Percentiles rank a stretch among this genome's conserved stretches.
phyloP scores from a whole-genome alignment of 306 rosid genomes.

The Rosa persica region DNA sequence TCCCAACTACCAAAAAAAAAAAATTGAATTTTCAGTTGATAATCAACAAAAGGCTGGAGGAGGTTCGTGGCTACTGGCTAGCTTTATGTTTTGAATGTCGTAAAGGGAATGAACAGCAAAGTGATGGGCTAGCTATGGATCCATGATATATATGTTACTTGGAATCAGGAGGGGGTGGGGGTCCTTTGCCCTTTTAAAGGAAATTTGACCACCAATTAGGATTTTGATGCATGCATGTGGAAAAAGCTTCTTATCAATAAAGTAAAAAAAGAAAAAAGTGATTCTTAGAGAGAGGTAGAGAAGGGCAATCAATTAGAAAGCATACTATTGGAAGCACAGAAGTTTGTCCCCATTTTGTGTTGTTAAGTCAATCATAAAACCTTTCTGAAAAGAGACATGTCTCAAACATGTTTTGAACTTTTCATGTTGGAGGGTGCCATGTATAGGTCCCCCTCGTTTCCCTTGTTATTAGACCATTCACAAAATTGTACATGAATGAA shows the following conservation, averaged over 20 bases:
- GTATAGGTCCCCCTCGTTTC: slow-evolving; percentile 14
- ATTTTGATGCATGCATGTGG: slow-evolving; percentile 41
- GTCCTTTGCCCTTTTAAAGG: not conserved
- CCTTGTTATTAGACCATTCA: slow-evolving; percentile 3
- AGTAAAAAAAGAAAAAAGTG: slow-evolving; percentile 36
- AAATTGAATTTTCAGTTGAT: not conserved
- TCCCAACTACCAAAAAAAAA: not conserved
- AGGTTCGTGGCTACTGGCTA: not conserved
- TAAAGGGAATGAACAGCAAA: slow-evolving; percentile 27
- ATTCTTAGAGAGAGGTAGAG: not conserved
- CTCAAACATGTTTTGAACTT: slow-evolving; percentile 63
- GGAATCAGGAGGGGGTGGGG: not conserved
- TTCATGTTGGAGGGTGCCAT: slow-evolving; percentile 29
- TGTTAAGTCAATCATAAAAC: slow-evolving; percentile 21
- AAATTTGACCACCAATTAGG: slow-evolving; percentile 33
- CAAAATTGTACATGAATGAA: not conserved
- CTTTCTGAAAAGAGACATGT: slow-evolving; percentile 58
- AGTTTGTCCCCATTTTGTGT: slow-evolving; percentile 30
- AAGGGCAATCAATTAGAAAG: slow-evolving; percentile 15
- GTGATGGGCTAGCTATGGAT: slow-evolving; percentile 24
- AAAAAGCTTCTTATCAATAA: slow-evolving; percentile 16
- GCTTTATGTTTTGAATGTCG: slow-evolving; percentile 23
- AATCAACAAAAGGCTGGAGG: not conserved
- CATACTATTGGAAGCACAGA: slow-evolving; percentile 21
- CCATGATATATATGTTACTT: not conserved